Evolutionary conservation across 306 rosid species (phyloP).

Genomic region (Prunus mongolica): DNA sequence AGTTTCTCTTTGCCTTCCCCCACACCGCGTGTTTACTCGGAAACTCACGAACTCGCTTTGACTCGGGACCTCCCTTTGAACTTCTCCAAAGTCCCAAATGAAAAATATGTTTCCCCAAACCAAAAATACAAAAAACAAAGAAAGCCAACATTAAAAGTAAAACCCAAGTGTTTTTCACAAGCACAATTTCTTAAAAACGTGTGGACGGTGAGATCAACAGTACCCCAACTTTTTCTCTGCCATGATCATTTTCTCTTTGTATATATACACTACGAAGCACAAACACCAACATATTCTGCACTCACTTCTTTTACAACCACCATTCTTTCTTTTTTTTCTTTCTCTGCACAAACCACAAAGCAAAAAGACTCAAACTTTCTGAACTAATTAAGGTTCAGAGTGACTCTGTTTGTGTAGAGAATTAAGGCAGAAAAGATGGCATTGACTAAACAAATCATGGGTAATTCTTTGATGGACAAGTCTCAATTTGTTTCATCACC

Average conservation of each 20-base stretch:
- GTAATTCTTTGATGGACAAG: slow-evolving; percentile 41
- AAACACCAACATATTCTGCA: not conserved
- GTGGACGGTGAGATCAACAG: slow-evolving; percentile 48
- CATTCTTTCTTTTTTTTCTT: not conserved
- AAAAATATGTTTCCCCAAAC: not conserved
- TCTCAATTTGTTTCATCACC: slow-evolving; percentile 34
- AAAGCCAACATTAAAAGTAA: not conserved
- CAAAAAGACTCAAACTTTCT: not conserved
- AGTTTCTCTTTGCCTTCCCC: slow-evolving; percentile 19
- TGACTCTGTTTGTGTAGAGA: not conserved
- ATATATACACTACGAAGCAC: not conserved
- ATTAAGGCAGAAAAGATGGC: slow-evolving; percentile 39
- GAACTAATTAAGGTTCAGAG: not conserved
- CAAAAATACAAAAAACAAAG: not conserved
- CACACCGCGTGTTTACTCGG: slow-evolving; percentile 37
- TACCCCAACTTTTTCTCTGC: slow-evolving; percentile 3
- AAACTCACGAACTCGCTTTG: slow-evolving; percentile 25
- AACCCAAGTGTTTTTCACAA: slow-evolving; percentile 29
- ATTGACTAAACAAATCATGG: slow-evolving; percentile 48
- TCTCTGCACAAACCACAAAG: not conserved
- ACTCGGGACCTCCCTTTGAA: slow-evolving; percentile 20
- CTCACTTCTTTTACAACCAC: not conserved
- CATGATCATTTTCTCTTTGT: not conserved
- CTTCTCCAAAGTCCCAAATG: not conserved
- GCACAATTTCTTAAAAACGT: slow-evolving; percentile 32